These are phyloP conservation scores for Boletus smithii DNA, from an alignment of 1,284 basidiomycete species.

Conservation along the genomic window DNA sequence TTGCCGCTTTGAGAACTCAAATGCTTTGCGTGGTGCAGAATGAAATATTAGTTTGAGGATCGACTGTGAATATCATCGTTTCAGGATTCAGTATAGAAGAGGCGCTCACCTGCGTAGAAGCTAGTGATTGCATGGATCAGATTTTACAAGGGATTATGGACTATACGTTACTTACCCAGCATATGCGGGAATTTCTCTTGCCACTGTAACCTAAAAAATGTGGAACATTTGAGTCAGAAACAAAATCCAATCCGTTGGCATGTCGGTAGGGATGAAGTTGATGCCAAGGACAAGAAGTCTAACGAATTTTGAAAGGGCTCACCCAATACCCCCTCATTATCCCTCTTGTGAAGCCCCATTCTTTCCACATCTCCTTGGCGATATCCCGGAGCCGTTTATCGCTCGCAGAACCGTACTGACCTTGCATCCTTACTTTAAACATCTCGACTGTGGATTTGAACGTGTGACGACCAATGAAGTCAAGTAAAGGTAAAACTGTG, in stretches of 20 bases:
- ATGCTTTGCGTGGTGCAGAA: slow-evolving; percentile 48
- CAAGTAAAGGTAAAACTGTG: neutral
- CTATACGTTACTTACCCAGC: slow-evolving; percentile 60
- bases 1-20: slow-evolving; percentile 83
- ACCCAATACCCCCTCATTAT: slow-evolving; percentile 98
- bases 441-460: slow-evolving; percentile 63
- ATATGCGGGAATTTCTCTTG: slow-evolving; percentile 92
- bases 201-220: slow-evolving; percentile 73
- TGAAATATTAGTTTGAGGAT: neutral
- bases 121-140: slow-evolving; percentile 35
- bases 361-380: slow-evolving; percentile 76
- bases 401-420: slow-evolving; percentile 73
- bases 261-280: neutral
- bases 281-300: neutral
- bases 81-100: neutral
- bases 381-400: slow-evolving; percentile 78
- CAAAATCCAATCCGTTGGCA: neutral
- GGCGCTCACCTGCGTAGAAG: slow-evolving; percentile 64
- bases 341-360: slow-evolving; percentile 83
- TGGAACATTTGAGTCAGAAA: neutral
- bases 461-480: neutral
- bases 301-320: slow-evolving; percentile 20
- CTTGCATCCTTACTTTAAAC: slow-evolving; percentile 98
- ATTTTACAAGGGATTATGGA: slow-evolving; percentile 5
- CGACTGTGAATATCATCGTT: neutral